A percentile compares a stretch with the other conserved stretches of the same genome.
phyloP scores from a whole-genome alignment of 352 stramenopile genomes.

The Pseudoperonospora humuli region DNA sequence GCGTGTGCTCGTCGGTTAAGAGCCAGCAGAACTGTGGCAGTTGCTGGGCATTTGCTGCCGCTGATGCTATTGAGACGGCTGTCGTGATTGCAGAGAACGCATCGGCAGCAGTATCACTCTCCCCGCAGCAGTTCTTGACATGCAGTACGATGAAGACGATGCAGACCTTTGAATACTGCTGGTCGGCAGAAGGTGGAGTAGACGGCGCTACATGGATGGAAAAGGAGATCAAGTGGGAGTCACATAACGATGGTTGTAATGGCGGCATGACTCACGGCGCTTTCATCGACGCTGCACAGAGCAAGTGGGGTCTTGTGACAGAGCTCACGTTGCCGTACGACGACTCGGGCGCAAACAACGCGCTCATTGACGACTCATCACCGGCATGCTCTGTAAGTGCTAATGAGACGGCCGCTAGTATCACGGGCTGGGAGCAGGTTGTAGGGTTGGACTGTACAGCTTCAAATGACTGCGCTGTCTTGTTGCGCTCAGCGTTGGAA shows the following conservation, averaged over 20 bases:
- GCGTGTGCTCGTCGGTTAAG: conserved; percentile 69
- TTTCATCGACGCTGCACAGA: conserved; percentile 62
- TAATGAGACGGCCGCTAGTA: conserved; percentile 60
- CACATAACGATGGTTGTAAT: conserved; percentile 65
- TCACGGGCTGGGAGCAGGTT: conserved; percentile 60
- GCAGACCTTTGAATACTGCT: conserved; percentile 74
- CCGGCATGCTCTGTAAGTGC: conserved; percentile 26
- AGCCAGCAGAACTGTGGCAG: conserved; percentile 77
- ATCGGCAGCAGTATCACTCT: conserved; percentile 48
- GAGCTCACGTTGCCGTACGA: conserved; percentile 71
- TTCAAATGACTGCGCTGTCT: conserved; percentile 38
- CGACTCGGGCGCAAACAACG: conserved; percentile 24
- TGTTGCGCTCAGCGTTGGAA: conserved; percentile 50
- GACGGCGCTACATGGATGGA: conserved; percentile 47
- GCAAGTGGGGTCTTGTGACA: conserved; percentile 51
- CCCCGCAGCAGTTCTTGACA: conserved; percentile 69
- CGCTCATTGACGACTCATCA: conserved; percentile 17
- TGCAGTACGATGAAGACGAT: conserved; percentile 59
- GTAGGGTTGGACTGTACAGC: conserved; percentile 47
- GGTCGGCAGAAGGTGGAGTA: conserved; percentile 35
- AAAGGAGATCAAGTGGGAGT: conserved; percentile 65
- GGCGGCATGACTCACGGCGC: conserved; percentile 78
- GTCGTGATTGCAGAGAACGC: conserved; percentile 60
- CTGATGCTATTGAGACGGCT: conserved; percentile 71
- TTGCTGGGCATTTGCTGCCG: conserved; percentile 72